phyloP scores from a whole-genome alignment of 805 yeast species.

The Metschnikowia lunata region DNA sequence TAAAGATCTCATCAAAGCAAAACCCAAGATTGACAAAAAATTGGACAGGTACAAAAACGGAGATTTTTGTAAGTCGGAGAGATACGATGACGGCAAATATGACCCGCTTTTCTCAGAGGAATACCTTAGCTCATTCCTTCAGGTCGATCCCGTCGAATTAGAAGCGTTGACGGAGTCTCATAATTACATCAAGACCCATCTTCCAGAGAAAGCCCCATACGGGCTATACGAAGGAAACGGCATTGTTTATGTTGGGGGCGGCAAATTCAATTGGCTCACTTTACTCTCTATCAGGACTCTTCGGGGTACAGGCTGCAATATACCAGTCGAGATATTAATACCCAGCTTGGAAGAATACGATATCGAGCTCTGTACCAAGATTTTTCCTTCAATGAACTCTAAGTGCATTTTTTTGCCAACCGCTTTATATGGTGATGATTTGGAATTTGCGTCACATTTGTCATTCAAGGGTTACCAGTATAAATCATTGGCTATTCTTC shows the following conservation, averaged over 20 bases:
- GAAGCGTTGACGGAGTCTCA: constrained; percentile 46
- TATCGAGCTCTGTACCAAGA: constrained; percentile 46
- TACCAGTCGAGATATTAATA: constrained; percentile 80
- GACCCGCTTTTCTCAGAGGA: constrained; percentile 45
- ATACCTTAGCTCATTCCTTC: constrained; percentile 47
- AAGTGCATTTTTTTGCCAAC: constrained; percentile 36
- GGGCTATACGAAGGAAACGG: constrained; percentile 46
- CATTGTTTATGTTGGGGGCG: constrained; percentile 76
- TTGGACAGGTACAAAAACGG: constrained; percentile 41
- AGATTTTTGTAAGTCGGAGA: constrained; percentile 10
- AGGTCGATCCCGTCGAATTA: constrained; percentile 41
- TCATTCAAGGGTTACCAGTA: constrained; percentile 41
- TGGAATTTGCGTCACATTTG: constrained; percentile 26
- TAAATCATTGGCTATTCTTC: constrained; percentile 38
- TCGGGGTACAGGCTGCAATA: constrained; percentile 58
- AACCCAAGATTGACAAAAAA: constrained; percentile 39
- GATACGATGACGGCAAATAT: constrained; percentile 35
- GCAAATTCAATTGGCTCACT: constrained; percentile 68
- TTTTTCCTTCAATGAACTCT: constrained; percentile 37
- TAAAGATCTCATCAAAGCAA: constrained; percentile 35
- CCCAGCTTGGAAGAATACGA: constrained; percentile 71
- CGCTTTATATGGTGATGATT: constrained; percentile 21
- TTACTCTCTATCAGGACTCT: constrained; percentile 60
- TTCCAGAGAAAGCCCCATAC: constrained; percentile 40
- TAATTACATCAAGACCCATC: constrained; percentile 34